Conservation (phyloP, 148 eudicot genomes). For the Amaranthus cruentus region DNA sequence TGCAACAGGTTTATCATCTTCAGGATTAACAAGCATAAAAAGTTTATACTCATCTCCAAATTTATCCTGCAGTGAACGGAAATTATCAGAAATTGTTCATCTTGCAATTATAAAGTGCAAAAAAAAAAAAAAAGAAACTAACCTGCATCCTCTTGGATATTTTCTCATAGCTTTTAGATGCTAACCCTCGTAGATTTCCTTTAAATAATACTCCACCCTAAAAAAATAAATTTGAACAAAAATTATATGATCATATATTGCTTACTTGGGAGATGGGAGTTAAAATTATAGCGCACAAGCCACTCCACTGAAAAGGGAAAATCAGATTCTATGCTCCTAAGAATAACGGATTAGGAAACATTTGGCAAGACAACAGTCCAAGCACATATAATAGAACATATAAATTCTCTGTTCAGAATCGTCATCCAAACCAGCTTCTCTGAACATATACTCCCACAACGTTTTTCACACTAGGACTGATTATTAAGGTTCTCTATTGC, state of each 20-base stretch:
- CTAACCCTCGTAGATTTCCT: slow-evolving; percentile 85
- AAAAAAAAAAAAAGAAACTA: slow-evolving; percentile 15
- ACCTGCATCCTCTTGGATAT: slow-evolving; percentile 80
- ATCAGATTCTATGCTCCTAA: background rate
- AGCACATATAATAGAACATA: background rate
- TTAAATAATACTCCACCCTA: slow-evolving; percentile 92
- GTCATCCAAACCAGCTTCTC: too few species aligned
- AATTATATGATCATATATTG: background rate
- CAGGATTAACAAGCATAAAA: slow-evolving; percentile 84
- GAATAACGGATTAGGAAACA: background rate
- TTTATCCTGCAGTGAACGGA: slow-evolving; percentile 56
- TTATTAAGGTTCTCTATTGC: too few species aligned
- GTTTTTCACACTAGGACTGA: too few species aligned
- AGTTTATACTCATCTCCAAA: slow-evolving; percentile 83
- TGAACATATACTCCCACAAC: too few species aligned
- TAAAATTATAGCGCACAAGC: background rate
- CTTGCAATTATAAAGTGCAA: background rate
- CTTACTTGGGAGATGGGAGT: background rate
- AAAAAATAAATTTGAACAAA: slow-evolving; percentile 8
- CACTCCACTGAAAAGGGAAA: background rate
- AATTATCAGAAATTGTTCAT: slow-evolving; percentile 6
- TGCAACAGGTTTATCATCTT: slow-evolving; percentile 98
- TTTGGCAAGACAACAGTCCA: background rate
- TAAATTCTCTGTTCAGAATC: background rate
- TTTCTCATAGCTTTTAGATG: slow-evolving; percentile 81